phyloP scores from a whole-genome alignment of 257 asterid genomes.

The Plantago ovata region DNA sequence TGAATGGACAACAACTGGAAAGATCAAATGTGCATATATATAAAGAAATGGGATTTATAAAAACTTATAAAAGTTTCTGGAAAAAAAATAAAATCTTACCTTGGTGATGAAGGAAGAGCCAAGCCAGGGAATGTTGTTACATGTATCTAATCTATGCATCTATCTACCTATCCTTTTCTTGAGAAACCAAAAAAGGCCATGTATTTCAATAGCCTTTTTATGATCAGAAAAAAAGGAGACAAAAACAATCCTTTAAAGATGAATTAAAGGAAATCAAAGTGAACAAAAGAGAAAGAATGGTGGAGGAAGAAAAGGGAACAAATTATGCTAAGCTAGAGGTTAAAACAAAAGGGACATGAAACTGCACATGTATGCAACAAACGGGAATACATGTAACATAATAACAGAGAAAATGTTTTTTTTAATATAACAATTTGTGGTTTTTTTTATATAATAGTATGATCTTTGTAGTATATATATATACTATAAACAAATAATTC shows the following conservation, averaged over 20 bases:
- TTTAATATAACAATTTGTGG: not conserved
- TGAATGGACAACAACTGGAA: not conserved
- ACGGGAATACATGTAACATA: no score
- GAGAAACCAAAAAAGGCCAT: constrained; percentile 25
- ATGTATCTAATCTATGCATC: no score
- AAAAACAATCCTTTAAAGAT: constrained; percentile 7
- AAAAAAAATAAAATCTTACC: constrained; percentile 25
- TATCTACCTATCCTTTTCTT: constrained; percentile 27
- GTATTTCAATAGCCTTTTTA: constrained; percentile 16
- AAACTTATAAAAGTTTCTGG: not conserved
- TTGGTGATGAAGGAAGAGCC: constrained; percentile 46
- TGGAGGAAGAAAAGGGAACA: constrained; percentile 18
- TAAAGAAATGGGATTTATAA: constrained; percentile 11
- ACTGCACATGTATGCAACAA: constrained; percentile 60
- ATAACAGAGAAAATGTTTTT: not conserved
- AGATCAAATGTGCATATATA: not conserved
- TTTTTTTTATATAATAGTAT: not conserved
- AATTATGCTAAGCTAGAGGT: constrained; percentile 19
- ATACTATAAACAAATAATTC: not conserved
- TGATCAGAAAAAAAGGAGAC: constrained; percentile 22
- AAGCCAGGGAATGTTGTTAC: not conserved
- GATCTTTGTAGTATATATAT: no score
- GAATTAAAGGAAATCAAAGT: constrained; percentile 19
- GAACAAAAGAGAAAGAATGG: constrained; percentile 21
- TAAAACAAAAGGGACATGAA: constrained; percentile 36